Evolutionary conservation across 768 basidiomycete species (phyloP), one percentile per base, ranked within the genome.

Genomic region (Leccinum rimulosum): DNA sequence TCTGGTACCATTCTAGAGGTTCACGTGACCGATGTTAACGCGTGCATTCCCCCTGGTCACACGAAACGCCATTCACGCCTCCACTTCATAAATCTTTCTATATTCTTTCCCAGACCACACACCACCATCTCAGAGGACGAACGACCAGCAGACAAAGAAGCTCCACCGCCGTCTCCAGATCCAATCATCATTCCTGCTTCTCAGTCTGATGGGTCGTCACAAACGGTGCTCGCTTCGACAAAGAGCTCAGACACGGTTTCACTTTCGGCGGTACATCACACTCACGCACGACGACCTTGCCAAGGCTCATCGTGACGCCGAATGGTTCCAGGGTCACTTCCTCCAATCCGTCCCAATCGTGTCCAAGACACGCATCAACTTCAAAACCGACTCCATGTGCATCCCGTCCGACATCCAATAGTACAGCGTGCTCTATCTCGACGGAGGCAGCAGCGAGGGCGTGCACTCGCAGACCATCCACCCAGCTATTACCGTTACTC

Each of bases 1-100:
- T 67, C 67, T 25, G 17, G 17, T 15, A 61, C 60, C 52, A 15
- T 53, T 17, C 69, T 71, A 17, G 70, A 70, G 27, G 30, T 64
- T 14, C 54, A 63, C 14, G 59, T 60, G 12, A 35, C 58, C 3
- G 68, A 72, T 15, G 45, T 14, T 2, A 59, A 65, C 38, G 27
- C 47, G 9, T 51, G 27, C n/a, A 40, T 60, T 15, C 68, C 64
- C 1, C 72, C 70, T 25, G 59, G 69, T 22, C 73, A 74, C 9
- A 70, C 56, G n/a, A 69, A 79, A 49, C 65, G 79, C 48, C 92
- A 94, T 72, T 74, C 84, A 4, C 82, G 92, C 3, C 77, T 96
- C 17, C 94, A 97, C 69, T 95, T 93, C 0, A 85, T 93, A 50
- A 98, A 98, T 67, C 78, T 97, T 3, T 95, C 93, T 1, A 79